Percentiles rank a stretch among this genome's conserved stretches.
These are phyloP conservation scores for Colletotrichum sp. DNA, from an alignment of 2,329 filamentous ascomycete genomes.

Conservation along the genomic window DNA sequence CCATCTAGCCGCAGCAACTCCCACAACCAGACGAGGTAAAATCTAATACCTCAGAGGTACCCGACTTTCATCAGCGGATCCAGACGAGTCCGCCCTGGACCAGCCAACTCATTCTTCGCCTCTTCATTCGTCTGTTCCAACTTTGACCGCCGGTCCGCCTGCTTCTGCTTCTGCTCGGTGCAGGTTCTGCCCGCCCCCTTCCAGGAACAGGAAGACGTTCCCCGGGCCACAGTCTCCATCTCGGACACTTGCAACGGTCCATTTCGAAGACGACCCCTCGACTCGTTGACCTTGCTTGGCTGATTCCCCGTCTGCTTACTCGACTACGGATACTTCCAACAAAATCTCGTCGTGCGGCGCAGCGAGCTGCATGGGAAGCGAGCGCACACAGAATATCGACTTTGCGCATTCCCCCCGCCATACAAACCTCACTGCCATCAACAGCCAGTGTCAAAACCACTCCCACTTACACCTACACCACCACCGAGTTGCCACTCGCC, in stretches of 20 bases:
- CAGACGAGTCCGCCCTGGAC: neutral
- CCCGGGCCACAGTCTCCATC: neutral
- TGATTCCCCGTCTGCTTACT: neutral
- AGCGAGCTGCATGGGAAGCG: constrained; percentile 6
- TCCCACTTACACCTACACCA: neutral
- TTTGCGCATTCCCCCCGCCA: neutral
- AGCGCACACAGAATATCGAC: neutral
- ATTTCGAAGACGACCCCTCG: neutral
- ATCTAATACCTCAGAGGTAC: neutral
- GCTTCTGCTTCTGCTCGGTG: neutral
- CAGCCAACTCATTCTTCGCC: neutral
- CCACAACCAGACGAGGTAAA: neutral
- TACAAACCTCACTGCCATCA: neutral
- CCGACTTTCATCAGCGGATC: neutral
- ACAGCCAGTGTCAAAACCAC: neutral
- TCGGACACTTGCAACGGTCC: neutral
- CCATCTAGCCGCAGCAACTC: neutral
- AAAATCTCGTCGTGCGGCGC: neutral
- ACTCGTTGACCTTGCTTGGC: neutral
- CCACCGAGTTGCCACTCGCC: neutral
- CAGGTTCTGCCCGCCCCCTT: neutral
- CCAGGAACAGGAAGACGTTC: neutral
- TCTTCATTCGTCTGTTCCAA: neutral
- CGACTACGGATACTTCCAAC: neutral
- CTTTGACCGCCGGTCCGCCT: constrained; percentile 9